These are phyloP conservation scores for Botrytis byssoidea DNA, from an alignment of 2,329 filamentous ascomycete genomes.

Conservation along the genomic window DNA sequence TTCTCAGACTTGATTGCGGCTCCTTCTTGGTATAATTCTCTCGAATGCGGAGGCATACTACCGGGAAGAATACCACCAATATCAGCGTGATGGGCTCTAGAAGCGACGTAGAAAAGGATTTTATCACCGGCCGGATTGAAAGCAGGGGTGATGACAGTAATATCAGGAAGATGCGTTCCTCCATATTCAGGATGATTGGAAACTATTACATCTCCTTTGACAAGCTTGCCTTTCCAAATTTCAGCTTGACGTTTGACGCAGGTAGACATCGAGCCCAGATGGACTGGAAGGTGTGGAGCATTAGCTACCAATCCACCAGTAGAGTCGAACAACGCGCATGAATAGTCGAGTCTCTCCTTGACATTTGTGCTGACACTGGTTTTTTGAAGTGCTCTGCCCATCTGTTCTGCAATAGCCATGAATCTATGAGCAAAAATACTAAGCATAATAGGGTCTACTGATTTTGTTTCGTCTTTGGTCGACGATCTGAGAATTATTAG, in stretches of 20 bases:
- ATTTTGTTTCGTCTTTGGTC: conserved; percentile 41
- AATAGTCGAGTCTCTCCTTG: conserved; percentile 80
- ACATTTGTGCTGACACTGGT: conserved; percentile 79
- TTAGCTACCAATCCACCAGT: conserved; percentile 76
- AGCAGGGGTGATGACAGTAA: conserved; percentile 77
- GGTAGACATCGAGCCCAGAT: conserved; percentile 82
- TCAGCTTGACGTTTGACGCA: conserved; percentile 75
- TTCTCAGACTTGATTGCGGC: conserved; percentile 65
- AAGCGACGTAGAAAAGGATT: conserved; percentile 35
- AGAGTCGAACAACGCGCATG: conserved; percentile 76
- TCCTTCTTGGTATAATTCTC: conserved; percentile 63
- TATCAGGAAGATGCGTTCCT: conserved; percentile 80
- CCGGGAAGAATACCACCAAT: conserved; percentile 81
- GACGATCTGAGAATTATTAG: not conserved
- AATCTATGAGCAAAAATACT: conserved; percentile 80
- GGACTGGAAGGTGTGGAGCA: conserved; percentile 77
- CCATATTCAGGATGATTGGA: conserved; percentile 84
- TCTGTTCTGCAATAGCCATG: conserved; percentile 84
- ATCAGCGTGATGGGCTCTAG: conserved; percentile 71
- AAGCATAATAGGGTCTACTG: conserved; percentile 73
- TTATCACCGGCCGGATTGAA: conserved; percentile 62
- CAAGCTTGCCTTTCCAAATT: conserved; percentile 76
- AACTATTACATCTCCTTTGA: conserved; percentile 77
- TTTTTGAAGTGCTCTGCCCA: conserved; percentile 77
- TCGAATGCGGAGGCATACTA: conserved; percentile 76